Base-by-base conservation (phyloP, 1,284 basidiomycete genomes). In the Irpex lacteus region DNA sequence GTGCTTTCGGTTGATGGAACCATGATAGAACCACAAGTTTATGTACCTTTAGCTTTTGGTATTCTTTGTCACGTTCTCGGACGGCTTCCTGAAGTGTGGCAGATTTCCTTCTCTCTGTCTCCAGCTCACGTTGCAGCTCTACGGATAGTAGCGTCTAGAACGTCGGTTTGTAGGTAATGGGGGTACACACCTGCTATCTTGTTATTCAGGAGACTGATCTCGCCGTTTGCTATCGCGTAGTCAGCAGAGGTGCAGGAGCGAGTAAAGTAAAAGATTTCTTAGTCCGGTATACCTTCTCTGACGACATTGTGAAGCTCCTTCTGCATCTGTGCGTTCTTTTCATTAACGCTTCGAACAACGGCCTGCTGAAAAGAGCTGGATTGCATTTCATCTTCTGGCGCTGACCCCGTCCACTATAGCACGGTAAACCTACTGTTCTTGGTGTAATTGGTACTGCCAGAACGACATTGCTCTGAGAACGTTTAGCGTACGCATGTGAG, bases 381-480 rank as follows among this genome's bases (percentile, higher is more conserved):
- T 15, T 15, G 38, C 2, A 11, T 37, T 15, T 34, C 40, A 60
- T 32, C 26, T 58, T 21, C 4, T 34, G 37, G 5, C 5, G 32
- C 36, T 15, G 60, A 2, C 32, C 38, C 52, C 36, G 50, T 36
- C 0, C 26, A 52, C 38, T 37, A 8, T 37, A 8, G n/a, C n/a
- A 21, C 21, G 50, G 54, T 36, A 13, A 47, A 69, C 78, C 69
- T 67, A 91, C 91, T 84, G 87, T 77, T 94, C 92, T 77, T 94
- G 92, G 67, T 92, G 90, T 57, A 87, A 84, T 71, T 94, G 92
- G 73, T 94, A 94, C 72, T 92, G 90, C 92, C 92, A 94, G 74
- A 94, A 94, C 6, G 91, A 90, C 64, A 94, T 83, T 4, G 91
- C 89, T 38, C 90, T 92, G 40, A 49, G 59, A 19, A 60, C 49